phyloP scores from a whole-genome alignment of 1,284 basidiomycete genomes.

The Malassezia arunalokei region DNA sequence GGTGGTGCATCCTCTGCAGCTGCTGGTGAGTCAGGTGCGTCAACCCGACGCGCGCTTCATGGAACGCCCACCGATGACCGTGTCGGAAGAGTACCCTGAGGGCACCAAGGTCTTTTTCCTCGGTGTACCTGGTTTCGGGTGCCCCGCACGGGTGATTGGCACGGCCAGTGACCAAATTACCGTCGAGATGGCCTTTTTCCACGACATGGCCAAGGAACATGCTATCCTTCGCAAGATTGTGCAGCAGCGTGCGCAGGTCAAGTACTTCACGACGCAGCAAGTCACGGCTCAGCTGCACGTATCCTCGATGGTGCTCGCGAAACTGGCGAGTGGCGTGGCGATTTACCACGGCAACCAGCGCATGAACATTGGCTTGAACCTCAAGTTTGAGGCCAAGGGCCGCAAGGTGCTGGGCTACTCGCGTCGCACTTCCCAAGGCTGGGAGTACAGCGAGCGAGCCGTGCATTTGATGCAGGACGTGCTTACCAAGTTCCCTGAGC shows the following conservation, averaged over 20 bases:
- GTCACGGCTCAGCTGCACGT: conserved; percentile 31
- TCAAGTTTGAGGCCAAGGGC: conserved; percentile 94
- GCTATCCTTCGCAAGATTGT: conserved; percentile 27
- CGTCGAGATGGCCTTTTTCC: conserved; percentile 33
- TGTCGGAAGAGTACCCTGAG: conserved; percentile 77
- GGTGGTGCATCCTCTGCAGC: conserved; percentile 61
- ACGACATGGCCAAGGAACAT: conserved; percentile 36
- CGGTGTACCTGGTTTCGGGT: conserved; percentile 83
- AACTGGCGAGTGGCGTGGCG: conserved; percentile 85
- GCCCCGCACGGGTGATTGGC: conserved; percentile 79
- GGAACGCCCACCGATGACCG: conserved; percentile 61
- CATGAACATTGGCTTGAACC: conserved; percentile 76
- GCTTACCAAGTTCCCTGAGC: conserved; percentile 49
- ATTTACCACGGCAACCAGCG: conserved; percentile 63
- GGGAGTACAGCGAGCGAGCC: conserved; percentile 89
- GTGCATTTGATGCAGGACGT: conserved; percentile 71
- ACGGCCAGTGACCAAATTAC: conserved; percentile 45
- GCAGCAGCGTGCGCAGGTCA: conserved; percentile 19
- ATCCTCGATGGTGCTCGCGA: conserved; percentile 53
- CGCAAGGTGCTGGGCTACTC: conserved; percentile 91
- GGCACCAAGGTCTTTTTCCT: conserved; percentile 90
- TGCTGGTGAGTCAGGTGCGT: conserved; percentile 28
- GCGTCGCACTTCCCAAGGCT: conserved; percentile 65
- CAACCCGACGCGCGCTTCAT: conserved; percentile 40
- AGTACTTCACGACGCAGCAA: conserved; percentile 26